Evolutionary conservation across 176 grass and related monocot genomes (phyloP).

Genomic region (Hsuehochloa calcarea): DNA sequence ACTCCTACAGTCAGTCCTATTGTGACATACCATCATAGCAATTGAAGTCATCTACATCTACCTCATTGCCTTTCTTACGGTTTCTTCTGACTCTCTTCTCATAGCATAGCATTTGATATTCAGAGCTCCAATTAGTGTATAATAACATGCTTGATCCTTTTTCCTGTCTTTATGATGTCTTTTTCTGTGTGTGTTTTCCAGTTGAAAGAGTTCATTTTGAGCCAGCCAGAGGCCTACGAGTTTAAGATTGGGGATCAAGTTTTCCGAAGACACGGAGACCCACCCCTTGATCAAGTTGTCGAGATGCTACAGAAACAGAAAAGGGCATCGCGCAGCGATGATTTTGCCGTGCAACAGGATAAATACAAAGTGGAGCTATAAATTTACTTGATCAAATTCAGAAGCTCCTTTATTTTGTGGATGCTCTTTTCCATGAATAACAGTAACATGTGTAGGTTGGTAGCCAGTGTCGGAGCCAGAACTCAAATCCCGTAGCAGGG

Average conservation of each 20-base stretch:
- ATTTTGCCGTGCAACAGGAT: neutral
- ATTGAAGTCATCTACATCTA: neutral
- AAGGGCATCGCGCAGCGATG: neutral
- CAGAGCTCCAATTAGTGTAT: neutral
- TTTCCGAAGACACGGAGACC: conserved; percentile 80
- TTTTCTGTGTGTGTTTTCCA: conserved; percentile 4
- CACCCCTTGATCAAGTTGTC: conserved; percentile 63
- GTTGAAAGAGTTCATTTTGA: conserved; percentile 84
- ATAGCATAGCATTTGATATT: neutral
- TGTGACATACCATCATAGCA: neutral
- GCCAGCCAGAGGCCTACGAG: conserved; percentile 79
- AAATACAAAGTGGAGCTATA: conserved; percentile 42
- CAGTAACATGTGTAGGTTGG: neutral
- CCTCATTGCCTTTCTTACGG: neutral
- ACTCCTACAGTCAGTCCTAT: neutral
- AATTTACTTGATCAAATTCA: neutral
- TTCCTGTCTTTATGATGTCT: no score
- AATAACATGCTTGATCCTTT: neutral
- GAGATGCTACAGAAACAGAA: conserved; percentile 49
- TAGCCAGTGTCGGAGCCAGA: no score
- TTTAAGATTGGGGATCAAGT: conserved; percentile 69
- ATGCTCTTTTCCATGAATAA: neutral
- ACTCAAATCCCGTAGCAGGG: no score
- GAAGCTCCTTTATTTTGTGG: neutral
- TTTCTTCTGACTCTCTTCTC: neutral